Evolutionary conservation across 257 asterid species (phyloP), one percentile per base, ranked within the genome.

Genomic region (Paraleonurus japonicus): DNA sequence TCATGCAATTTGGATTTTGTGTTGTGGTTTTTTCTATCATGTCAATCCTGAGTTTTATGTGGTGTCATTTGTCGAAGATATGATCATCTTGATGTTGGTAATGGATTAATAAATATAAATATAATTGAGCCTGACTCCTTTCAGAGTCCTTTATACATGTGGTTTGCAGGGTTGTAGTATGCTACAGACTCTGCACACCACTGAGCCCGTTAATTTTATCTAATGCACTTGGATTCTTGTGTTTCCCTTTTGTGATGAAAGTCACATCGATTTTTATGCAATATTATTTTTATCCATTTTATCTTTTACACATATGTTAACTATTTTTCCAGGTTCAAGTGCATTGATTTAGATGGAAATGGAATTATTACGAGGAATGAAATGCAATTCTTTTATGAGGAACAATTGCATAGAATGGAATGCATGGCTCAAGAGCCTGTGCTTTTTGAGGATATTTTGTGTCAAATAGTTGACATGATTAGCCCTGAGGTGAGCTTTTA

Each of bases 351-450:
- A 84, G 99, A 95, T 75, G 98, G 98, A 64, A 95, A 95, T 88
- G 99, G 97, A 70, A 77, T 89, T 72, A 79, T 95, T 63, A 92
- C 99, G 0, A 88, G 96, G 82, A 95, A 92, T 26, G 99, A 95
- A 82, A 85, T 95, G 87, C 99, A 95, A 76, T 95, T 95, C 83
- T 95, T 89, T 82, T 95, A 95, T 47, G 99, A 95, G 85, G 99
- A 95, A 84, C 99, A 95, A 81, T 72, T 95, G 84, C 99, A 95
- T 82, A 87, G 99, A 82, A 95, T 95, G 99, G 99, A 95, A 81
- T 95, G 99, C 89, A 95, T 95, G 98, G 97, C 98, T 77, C 99
- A 95, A 79, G 99, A 95, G 87, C 99, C 98, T 81, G 98, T 95
- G 47, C 97, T 95, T 78, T 95, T 92, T 85, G 99, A 95, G 87